These are phyloP conservation scores for Salicornia ramosissima DNA, from an alignment of 148 eudicot species.

Conservation along the genomic window DNA sequence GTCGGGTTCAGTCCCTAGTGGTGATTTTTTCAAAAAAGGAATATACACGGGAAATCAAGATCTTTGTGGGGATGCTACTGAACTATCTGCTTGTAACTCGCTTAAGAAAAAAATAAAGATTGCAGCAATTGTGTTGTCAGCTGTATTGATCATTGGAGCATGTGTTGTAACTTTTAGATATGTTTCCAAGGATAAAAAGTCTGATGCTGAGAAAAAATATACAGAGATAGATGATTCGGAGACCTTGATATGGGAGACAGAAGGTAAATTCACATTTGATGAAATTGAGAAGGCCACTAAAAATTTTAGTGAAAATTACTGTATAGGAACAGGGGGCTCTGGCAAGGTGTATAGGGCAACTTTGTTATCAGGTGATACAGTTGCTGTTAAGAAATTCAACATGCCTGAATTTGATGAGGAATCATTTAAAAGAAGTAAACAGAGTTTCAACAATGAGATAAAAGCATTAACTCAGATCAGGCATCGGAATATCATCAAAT, in stretches of 20 bases:
- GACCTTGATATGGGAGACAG: constrained; percentile 58
- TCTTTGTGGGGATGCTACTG: constrained; percentile 57
- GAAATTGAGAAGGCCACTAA: constrained; percentile 62
- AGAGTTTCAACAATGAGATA: constrained; percentile 71
- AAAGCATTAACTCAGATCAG: constrained; percentile 56
- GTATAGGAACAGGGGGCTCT: constrained; percentile 78
- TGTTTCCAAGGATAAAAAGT: constrained; percentile 16
- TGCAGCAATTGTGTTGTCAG: constrained; percentile 35
- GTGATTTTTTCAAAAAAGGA: constrained; percentile 33
- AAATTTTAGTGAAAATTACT: constrained; percentile 48
- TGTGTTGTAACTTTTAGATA: constrained; percentile 21
- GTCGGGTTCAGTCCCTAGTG: constrained; percentile 56
- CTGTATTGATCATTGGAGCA: constrained; percentile 35
- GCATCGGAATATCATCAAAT: constrained; percentile 74
- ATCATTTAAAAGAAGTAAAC: constrained; percentile 31
- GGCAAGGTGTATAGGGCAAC: constrained; percentile 65
- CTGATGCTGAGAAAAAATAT: constrained; percentile 18
- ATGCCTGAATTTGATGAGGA: constrained; percentile 39
- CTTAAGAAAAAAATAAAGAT: constrained; percentile 19
- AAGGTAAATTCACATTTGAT: constrained; percentile 51
- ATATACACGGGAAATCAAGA: constrained; percentile 50
- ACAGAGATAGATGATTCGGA: constrained; percentile 26
- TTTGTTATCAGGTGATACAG: constrained; percentile 39
- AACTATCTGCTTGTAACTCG: constrained; percentile 46
- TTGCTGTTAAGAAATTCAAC: constrained; percentile 75